Evolutionary conservation across 1,284 basidiomycete species (phyloP).

Genomic region (Volvariella volvacea): DNA sequence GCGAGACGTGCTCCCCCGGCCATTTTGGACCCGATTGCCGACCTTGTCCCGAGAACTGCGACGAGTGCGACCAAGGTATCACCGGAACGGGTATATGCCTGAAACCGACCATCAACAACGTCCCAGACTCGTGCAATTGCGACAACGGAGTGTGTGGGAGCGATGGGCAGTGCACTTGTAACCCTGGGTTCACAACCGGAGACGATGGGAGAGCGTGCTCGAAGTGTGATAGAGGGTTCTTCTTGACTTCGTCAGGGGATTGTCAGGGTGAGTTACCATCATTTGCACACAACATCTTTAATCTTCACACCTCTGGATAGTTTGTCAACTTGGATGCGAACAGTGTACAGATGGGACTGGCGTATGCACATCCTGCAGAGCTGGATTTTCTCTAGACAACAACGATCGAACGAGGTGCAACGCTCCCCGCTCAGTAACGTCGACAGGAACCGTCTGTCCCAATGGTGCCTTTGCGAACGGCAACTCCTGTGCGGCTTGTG

Average conservation of each 20-base stretch:
- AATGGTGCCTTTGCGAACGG: conserved; percentile 58
- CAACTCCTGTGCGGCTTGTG: conserved; percentile 50
- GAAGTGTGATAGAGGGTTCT: conserved; percentile 68
- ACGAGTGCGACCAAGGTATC: conserved; percentile 69
- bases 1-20: conserved; percentile 65
- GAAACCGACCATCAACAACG: conserved; percentile 36
- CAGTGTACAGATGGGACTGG: conserved; percentile 62
- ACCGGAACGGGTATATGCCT: conserved; percentile 69
- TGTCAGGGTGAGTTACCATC: conserved; percentile 56
- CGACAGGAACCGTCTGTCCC: conserved; percentile 53
- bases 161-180: conserved; percentile 66
- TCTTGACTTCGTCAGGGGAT: conserved; percentile 58
- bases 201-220: conserved; percentile 69
- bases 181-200: conserved; percentile 65
- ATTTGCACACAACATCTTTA: conserved; percentile 1
- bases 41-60: conserved; percentile 61
- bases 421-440: conserved; percentile 39
- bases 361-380: conserved; percentile 62
- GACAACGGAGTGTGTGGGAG: conserved; percentile 65
- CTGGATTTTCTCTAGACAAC: conserved; percentile 57
- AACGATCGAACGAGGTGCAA: conserved; percentile 66
- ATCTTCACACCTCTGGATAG: conserved; percentile 21
- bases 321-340: conserved; percentile 67
- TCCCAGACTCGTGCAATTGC: conserved; percentile 67
- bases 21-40: conserved; percentile 69